Percentiles rank a stretch among this genome's conserved stretches.
phyloP scores from a whole-genome alignment of 768 basidiomycete species.

The Rhizopogon vesiculosus region DNA sequence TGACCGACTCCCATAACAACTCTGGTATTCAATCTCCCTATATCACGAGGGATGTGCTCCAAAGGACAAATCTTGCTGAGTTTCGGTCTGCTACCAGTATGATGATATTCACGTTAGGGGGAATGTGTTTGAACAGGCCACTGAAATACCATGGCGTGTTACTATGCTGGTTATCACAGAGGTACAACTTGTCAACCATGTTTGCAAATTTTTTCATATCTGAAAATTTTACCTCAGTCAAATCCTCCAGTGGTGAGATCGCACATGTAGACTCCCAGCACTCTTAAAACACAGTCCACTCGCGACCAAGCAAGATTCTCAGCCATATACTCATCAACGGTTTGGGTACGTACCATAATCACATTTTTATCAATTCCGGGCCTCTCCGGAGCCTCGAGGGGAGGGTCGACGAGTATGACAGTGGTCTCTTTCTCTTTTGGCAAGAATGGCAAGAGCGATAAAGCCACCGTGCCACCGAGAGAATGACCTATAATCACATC shows the following conservation, averaged over 20 bases:
- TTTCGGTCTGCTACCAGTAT: constrained; percentile 10
- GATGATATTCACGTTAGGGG: constrained; percentile 11
- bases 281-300: constrained; percentile 8
- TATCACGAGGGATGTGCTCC: constrained; percentile 4
- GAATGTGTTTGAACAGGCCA: constrained; percentile 6
- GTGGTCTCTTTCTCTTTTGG: background rate
- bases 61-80: constrained; percentile 1
- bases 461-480: constrained; percentile 6
- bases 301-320: constrained; percentile 13
- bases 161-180: constrained; percentile 5
- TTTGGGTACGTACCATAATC: background rate
- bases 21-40: background rate
- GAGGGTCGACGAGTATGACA: constrained; percentile 13
- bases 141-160: constrained; percentile 12
- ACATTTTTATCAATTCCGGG: background rate
- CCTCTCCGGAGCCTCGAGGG: background rate
- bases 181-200: background rate
- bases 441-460: constrained; percentile 10
- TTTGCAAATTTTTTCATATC: background rate
- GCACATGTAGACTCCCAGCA: constrained; percentile 7
- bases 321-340: constrained; percentile 4
- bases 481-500: constrained; percentile 16
- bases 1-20: constrained; percentile 8
- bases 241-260: constrained; percentile 1
- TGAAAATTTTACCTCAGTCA: constrained; percentile 6